These are phyloP conservation scores for Selaginella moellendorffii DNA, from an alignment of 75 land plant genomes.

Conservation along the genomic window DNA sequence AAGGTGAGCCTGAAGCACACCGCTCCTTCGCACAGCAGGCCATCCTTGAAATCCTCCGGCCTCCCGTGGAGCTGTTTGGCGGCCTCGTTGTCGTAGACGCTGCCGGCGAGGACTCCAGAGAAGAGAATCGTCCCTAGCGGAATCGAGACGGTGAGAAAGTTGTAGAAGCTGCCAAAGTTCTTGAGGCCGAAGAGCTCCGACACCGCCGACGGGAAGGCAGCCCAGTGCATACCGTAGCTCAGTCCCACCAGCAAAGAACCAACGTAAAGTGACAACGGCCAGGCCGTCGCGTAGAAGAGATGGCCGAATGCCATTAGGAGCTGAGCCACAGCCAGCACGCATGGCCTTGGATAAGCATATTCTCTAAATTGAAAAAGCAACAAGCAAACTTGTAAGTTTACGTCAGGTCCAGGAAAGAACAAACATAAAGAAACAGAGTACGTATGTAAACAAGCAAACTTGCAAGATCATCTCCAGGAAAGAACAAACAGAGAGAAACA, in stretches of 20 bases:
- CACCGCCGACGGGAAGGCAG: slow-evolving; percentile 58
- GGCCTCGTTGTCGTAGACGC: slow-evolving; percentile 28
- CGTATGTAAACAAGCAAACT: no score
- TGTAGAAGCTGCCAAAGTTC: slow-evolving; percentile 72
- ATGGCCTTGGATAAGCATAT: slow-evolving; percentile 47
- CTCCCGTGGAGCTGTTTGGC: slow-evolving; percentile 16
- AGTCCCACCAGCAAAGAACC: slow-evolving; percentile 63
- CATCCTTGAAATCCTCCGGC: not conserved
- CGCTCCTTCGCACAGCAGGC: not conserved
- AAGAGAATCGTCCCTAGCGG: not conserved
- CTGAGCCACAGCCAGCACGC: slow-evolving; percentile 48
- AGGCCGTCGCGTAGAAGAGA: slow-evolving; percentile 46
- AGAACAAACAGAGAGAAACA: no score
- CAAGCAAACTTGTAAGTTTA: no score
- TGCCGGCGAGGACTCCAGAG: slow-evolving; percentile 21
- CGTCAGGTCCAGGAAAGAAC: not conserved
- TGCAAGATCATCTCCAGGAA: no score
- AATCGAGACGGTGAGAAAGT: slow-evolving; percentile 57
- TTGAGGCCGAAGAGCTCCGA: slow-evolving; percentile 83
- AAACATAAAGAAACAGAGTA: no score
- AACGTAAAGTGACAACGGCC: slow-evolving; percentile 57
- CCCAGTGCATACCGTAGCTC: slow-evolving; percentile 80
- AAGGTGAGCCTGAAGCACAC: slow-evolving; percentile 15
- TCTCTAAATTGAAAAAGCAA: slow-evolving; percentile 22
- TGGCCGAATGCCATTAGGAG: slow-evolving; percentile 55